Percentiles rank a stretch among this genome's conserved stretches.
Conservation (phyloP, 2,329 filamentous ascomycete species). For the Cephalotrichum gorgonifer region DNA sequence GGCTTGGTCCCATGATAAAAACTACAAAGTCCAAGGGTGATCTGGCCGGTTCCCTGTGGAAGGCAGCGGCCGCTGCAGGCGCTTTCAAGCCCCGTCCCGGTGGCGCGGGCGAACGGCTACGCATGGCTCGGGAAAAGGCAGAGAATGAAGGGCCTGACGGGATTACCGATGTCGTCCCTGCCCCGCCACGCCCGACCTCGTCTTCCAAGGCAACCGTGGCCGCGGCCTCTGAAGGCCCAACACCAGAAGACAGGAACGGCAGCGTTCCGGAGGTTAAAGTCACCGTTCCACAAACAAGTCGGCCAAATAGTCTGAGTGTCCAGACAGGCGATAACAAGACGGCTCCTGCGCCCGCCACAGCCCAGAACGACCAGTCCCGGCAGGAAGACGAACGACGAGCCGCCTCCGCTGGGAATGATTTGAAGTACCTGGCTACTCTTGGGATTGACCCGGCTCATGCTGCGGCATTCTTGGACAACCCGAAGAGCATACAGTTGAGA, state of each 20-base stretch:
- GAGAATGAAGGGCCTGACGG: conserved; percentile 72
- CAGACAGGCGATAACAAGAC: conserved; percentile 15
- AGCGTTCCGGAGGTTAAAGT: conserved; percentile 49
- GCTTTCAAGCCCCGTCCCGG: conserved; percentile 80
- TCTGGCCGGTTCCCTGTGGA: conserved; percentile 66
- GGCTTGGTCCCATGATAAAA: conserved; percentile 4
- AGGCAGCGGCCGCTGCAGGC: conserved; percentile 57
- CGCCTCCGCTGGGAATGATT: conserved; percentile 61
- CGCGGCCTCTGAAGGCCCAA: conserved; percentile 12
- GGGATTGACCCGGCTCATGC: conserved; percentile 54
- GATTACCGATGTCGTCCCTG: conserved; percentile 79
- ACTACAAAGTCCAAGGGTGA: conserved; percentile 59
- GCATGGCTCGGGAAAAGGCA: conserved; percentile 48
- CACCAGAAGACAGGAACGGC: conserved; percentile 20
- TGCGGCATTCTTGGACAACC: conserved; percentile 56
- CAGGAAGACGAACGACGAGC: conserved; percentile 47
- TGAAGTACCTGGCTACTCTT: conserved; percentile 66
- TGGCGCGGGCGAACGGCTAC: conserved; percentile 71
- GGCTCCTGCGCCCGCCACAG: background rate
- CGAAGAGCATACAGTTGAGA: conserved; percentile 67
- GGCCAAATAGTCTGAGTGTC: conserved; percentile 28
- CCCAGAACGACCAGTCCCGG: conserved; percentile 13
- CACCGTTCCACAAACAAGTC: conserved; percentile 34
- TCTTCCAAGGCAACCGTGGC: conserved; percentile 12
- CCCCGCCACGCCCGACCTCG: conserved; percentile 42